Conservation (phyloP, 2,329 filamentous ascomycete genomes). For the Sporothrix curviconia region DNA sequence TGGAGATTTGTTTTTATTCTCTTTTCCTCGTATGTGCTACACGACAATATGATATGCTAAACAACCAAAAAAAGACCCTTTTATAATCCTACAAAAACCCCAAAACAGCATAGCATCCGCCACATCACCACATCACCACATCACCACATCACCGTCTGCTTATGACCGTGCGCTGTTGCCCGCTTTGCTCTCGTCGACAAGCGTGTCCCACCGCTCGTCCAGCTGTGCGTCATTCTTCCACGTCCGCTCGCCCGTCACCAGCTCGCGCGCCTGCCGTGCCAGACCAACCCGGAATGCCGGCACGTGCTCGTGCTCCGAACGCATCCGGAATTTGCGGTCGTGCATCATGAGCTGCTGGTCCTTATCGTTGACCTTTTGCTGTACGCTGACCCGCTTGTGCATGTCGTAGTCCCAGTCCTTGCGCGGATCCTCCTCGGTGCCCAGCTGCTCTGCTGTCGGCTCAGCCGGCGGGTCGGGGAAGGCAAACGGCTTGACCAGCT, state of each 20-base stretch:
- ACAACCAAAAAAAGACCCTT: not conserved
- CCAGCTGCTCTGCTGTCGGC: conserved; percentile 26
- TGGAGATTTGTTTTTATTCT: conserved; percentile 6
- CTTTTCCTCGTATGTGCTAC: conserved; percentile 5
- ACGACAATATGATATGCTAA: not conserved
- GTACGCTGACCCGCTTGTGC: conserved; percentile 31
- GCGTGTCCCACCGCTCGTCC: conserved; percentile 42
- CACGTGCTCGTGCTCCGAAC: conserved; percentile 29
- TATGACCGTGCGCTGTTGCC: conserved; percentile 20
- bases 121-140: too few species aligned
- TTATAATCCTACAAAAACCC: conserved; percentile 11
- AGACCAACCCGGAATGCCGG: conserved; percentile 35
- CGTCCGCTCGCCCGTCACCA: conserved; percentile 53
- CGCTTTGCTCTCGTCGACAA: conserved; percentile 21
- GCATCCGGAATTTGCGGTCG: conserved; percentile 21
- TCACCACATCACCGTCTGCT: not conserved
- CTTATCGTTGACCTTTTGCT: conserved; percentile 25
- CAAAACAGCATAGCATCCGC: not conserved
- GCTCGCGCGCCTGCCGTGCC: conserved; percentile 53
- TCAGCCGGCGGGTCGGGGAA: conserved; percentile 69
- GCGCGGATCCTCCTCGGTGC: conserved; percentile 21
- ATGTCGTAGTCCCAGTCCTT: conserved; percentile 58
- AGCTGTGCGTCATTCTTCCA: conserved; percentile 49
- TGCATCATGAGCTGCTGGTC: conserved; percentile 24
- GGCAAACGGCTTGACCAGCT: conserved; percentile 79